Conservation (phyloP, 2,329 filamentous ascomycete genomes). For the Pseudogymnoascus sp. region DNA sequence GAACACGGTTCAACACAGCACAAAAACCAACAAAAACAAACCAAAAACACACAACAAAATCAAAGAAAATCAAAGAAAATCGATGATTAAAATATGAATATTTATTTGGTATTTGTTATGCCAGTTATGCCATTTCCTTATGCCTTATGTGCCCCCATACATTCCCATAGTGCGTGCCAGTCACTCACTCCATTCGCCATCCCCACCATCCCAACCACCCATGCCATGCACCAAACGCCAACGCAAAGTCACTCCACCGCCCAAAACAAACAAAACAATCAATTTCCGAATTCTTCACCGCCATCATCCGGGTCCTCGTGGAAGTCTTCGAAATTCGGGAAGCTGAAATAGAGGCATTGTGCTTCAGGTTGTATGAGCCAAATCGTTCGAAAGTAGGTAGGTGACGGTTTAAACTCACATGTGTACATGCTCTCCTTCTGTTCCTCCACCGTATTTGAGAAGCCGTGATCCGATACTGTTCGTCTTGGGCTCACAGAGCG, state of each 20-base stretch:
- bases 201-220: neutral
- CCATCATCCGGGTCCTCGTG: constrained; percentile 39
- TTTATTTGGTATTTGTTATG: constrained; percentile 7
- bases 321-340: constrained; percentile 63
- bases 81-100: neutral
- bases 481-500: neutral
- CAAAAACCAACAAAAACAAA: neutral
- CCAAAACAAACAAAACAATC: constrained; percentile 4
- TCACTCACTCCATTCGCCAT: neutral
- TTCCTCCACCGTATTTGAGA: constrained; percentile 4
- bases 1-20: neutral
- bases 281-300: constrained; percentile 18
- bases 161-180: neutral
- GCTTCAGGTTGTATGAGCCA: neutral
- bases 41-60: neutral
- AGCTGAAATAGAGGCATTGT: constrained; percentile 53
- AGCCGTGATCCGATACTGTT: neutral
- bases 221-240: constrained; percentile 7
- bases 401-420: neutral
- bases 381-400: neutral
- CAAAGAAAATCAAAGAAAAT: neutral
- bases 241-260: constrained; percentile 7
- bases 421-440: constrained; percentile 6
- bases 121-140: neutral
- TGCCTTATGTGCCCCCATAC: neutral